Evolutionary conservation across 2,329 filamentous ascomycete genomes (phyloP).

Genomic region (Fusarium continuum): DNA sequence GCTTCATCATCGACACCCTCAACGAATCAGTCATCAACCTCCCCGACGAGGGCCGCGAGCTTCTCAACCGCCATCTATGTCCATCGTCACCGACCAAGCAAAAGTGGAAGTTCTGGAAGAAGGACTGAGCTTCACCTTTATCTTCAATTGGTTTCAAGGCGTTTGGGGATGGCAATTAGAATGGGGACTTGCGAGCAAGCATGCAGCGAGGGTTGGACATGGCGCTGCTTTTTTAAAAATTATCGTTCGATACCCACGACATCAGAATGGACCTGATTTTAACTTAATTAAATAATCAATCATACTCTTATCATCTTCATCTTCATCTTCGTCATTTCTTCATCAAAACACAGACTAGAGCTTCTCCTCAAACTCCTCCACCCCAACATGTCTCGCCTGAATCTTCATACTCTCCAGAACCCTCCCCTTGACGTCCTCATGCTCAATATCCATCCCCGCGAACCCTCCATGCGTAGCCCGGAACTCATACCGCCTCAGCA

Average conservation of each 20-base stretch:
- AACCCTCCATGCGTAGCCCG: constrained; percentile 75
- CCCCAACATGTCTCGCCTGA: constrained; percentile 63
- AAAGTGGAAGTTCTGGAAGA: constrained; percentile 46
- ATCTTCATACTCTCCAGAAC: constrained; percentile 82
- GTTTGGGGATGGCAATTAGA: not conserved
- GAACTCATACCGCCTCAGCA: constrained; percentile 70
- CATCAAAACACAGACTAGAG: constrained; percentile 1
- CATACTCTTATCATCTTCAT: not conserved
- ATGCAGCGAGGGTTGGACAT: constrained; percentile 14
- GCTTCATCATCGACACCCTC: constrained; percentile 54
- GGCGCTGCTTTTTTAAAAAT: not conserved
- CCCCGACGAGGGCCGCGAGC: constrained; percentile 49
- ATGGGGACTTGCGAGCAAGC: not conserved
- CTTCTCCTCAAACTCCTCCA: constrained; percentile 50
- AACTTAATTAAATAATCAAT: constrained; percentile 4
- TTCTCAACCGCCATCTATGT: constrained; percentile 46
- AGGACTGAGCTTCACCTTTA: constrained; percentile 14
- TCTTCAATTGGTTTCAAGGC: not conserved
- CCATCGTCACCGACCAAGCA: constrained; percentile 31
- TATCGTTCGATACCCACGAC: constrained; percentile 28
- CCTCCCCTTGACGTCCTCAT: constrained; percentile 65
- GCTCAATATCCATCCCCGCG: constrained; percentile 67
- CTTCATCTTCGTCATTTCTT: not conserved
- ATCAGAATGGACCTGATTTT: constrained; percentile 30
- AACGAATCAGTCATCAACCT: constrained; percentile 51